Conservation (phyloP, 2,329 filamentous ascomycete species). For the Arachnomyces sp. region DNA sequence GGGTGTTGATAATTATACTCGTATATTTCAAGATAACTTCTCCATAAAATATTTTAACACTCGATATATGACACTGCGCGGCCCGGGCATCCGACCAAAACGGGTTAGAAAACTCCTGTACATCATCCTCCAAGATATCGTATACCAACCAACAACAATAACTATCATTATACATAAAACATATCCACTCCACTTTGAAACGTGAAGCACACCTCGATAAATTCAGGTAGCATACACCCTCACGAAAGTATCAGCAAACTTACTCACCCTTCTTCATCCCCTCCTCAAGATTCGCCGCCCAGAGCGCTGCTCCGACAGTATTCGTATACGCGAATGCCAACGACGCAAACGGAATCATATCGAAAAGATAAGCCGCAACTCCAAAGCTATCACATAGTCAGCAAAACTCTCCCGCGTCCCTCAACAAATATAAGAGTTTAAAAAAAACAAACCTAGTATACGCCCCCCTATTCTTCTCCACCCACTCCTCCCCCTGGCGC, state of each 20-base stretch:
- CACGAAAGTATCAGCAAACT: background rate
- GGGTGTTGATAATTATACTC: background rate
- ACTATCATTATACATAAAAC: too few species aligned
- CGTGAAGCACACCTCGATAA: background rate
- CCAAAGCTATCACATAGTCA: conserved; percentile 43
- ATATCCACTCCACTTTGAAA: too few species aligned
- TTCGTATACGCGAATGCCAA: conserved; percentile 88
- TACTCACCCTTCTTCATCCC: conserved; percentile 25
- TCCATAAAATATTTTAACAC: too few species aligned
- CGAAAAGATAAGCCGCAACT: conserved; percentile 70
- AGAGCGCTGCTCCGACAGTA: conserved; percentile 84
- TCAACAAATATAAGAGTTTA: too few species aligned
- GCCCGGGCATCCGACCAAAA: too few species aligned
- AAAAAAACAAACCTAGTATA: conserved; percentile 60
- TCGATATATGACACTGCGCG: too few species aligned
- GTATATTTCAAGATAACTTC: too few species aligned
- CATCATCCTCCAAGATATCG: too few species aligned
- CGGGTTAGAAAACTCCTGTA: too few species aligned
- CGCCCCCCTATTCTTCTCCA: conserved; percentile 61
- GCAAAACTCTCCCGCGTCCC: too few species aligned
- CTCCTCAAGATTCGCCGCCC: conserved; percentile 76
- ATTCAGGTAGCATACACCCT: background rate
- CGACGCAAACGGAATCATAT: conserved; percentile 74
- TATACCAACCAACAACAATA: too few species aligned
- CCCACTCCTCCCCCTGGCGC: conserved; percentile 57